phyloP scores from a whole-genome alignment of 345 rosid genomes.

The Atalantia buxifolia region DNA sequence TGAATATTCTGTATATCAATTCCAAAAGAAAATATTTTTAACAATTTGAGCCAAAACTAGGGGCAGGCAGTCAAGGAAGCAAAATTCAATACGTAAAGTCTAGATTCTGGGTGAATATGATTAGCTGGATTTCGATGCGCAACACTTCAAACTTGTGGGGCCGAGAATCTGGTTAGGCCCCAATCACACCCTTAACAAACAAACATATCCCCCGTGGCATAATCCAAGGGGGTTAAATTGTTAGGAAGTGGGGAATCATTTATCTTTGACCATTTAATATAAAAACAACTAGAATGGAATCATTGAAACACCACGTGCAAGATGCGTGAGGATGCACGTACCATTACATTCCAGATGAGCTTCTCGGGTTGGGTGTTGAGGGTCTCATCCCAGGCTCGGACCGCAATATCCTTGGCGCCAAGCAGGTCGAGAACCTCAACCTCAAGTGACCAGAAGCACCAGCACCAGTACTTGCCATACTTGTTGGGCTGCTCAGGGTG shows the following conservation, averaged over 20 bases:
- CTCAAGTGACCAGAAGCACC: conserved; percentile 96
- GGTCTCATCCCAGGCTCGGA: conserved; percentile 95
- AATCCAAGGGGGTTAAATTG: no score
- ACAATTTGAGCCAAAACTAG: no score
- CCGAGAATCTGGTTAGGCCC: no score
- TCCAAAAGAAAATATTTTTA: no score
- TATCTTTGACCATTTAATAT: background rate
- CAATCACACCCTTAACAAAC: no score
- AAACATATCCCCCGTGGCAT: no score
- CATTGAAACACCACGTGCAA: background rate
- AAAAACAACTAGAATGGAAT: background rate
- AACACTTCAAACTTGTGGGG: background rate
- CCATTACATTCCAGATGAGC: conserved; percentile 97
- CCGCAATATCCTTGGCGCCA: conserved; percentile 79
- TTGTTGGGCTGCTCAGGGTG: conserved; percentile 70
- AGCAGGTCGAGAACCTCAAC: conserved; percentile 80
- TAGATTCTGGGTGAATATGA: no score
- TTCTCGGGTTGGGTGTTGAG: conserved; percentile 90
- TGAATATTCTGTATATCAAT: no score
- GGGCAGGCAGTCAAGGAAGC: no score
- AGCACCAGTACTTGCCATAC: conserved; percentile 83
- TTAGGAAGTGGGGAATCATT: background rate
- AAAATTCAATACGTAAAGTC: no score
- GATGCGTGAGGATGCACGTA: conserved; percentile 15
- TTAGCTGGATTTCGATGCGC: background rate